A percentile compares a stretch with the other conserved stretches of the same genome.
These are phyloP conservation scores for Mrakiaceae sp. DNA, from an alignment of 1,284 basidiomycete genomes.

Conservation along the genomic window DNA sequence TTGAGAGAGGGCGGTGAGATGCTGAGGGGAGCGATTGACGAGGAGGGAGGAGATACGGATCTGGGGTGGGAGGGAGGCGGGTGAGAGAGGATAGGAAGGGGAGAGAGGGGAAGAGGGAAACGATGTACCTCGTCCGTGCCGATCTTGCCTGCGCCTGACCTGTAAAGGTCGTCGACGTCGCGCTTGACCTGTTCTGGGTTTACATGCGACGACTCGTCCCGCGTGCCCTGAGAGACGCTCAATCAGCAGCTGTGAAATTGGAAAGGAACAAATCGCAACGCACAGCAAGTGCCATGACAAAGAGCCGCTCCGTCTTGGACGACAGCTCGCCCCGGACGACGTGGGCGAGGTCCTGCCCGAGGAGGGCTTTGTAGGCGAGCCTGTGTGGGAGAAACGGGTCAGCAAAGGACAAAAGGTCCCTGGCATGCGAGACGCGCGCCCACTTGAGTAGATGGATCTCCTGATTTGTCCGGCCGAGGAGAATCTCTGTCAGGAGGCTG, in stretches of 20 bases:
- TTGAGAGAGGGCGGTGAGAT: slow-evolving; percentile 31
- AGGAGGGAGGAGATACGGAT: slow-evolving; percentile 36
- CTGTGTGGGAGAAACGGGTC: too few relatives aligned
- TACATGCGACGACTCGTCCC: slow-evolving; percentile 33
- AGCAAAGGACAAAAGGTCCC: too few relatives aligned
- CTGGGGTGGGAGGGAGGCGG: background rate
- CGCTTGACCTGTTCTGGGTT: slow-evolving; percentile 33
- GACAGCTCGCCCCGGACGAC: slow-evolving; percentile 34
- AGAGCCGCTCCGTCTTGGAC: slow-evolving; percentile 35
- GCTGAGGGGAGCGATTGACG: slow-evolving; percentile 30
- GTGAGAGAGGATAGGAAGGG: too few relatives aligned
- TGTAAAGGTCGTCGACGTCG: slow-evolving; percentile 33
- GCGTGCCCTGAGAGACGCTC: slow-evolving; percentile 21
- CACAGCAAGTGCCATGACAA: slow-evolving; percentile 27
- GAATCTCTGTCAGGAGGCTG: slow-evolving; percentile 32
- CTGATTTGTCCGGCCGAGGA: slow-evolving; percentile 33
- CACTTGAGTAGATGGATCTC: slow-evolving; percentile 36
- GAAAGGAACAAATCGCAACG: too few relatives aligned
- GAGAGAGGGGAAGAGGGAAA: too few relatives aligned
- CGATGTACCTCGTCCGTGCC: slow-evolving; percentile 28
- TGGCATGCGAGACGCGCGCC: background rate
- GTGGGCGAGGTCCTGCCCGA: slow-evolving; percentile 30
- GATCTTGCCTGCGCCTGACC: slow-evolving; percentile 29
- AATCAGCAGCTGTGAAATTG: too few relatives aligned
- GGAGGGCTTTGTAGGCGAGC: slow-evolving; percentile 27